Conservation (phyloP, 495 filamentous ascomycete species). For the Oleoguttula mirabilis region DNA sequence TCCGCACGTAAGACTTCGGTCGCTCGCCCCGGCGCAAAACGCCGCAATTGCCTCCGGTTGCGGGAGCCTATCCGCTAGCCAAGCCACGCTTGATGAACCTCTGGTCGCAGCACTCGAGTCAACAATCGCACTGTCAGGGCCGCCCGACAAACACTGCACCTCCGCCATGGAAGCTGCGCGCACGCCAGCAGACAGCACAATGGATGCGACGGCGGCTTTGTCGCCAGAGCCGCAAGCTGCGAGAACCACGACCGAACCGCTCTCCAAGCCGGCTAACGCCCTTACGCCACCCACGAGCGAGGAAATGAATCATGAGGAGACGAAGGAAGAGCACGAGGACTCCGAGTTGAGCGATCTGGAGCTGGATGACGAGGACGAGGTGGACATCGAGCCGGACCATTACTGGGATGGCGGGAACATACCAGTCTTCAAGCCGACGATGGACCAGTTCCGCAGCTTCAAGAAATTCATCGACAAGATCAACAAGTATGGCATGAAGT, state of each 20-base stretch:
- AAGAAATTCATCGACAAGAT: slow-evolving; percentile 77
- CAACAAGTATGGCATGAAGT: slow-evolving; percentile 91
- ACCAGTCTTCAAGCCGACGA: slow-evolving; percentile 89
- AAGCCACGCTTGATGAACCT: no score
- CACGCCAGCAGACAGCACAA: not conserved
- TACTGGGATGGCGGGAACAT: slow-evolving; percentile 77
- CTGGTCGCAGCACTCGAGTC: no score
- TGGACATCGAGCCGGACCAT: slow-evolving; percentile 64
- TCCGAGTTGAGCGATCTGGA: slow-evolving; percentile 33
- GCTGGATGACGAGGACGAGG: slow-evolving; percentile 48
- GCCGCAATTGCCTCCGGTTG: no score
- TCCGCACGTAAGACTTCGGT: no score
- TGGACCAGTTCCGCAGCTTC: slow-evolving; percentile 89
- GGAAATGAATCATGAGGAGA: slow-evolving; percentile 24
- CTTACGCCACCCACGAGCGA: slow-evolving; percentile 34
- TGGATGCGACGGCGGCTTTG: not conserved
- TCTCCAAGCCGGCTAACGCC: slow-evolving; percentile 17
- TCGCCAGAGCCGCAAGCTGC: slow-evolving; percentile 7
- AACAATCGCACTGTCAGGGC: no score
- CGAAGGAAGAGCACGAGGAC: slow-evolving; percentile 26
- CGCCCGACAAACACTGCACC: not conserved
- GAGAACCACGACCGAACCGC: slow-evolving; percentile 13
- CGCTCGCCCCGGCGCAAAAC: no score
- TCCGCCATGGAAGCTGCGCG: slow-evolving; percentile 3
- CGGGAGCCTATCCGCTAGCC: no score